Conservation (phyloP, 352 stramenopile genomes). For the Globisporangium polare region DNA sequence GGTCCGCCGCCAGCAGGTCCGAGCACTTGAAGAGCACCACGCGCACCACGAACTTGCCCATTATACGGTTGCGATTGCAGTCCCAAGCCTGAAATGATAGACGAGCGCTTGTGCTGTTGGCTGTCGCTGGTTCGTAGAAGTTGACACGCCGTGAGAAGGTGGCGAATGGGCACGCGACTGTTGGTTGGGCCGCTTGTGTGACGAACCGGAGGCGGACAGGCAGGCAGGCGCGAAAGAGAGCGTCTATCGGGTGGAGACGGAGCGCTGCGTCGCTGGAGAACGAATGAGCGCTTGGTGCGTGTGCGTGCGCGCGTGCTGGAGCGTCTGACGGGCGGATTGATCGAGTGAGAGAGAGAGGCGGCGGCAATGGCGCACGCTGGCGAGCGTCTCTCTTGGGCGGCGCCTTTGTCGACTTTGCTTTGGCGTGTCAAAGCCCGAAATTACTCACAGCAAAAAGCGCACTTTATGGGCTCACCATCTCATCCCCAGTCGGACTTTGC, state of each 20-base stretch:
- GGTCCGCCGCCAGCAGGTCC: conserved; percentile 46
- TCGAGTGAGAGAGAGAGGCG: too few species aligned
- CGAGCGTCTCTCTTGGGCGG: too few species aligned
- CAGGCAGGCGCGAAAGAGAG: background rate
- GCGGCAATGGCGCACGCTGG: too few species aligned
- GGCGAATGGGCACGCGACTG: background rate
- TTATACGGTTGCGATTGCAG: background rate
- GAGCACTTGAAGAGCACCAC: conserved; percentile 67
- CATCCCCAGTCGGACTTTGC: too few species aligned
- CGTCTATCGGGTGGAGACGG: background rate
- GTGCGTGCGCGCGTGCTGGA: background rate
- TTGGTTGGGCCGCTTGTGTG: background rate
- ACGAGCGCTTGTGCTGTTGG: background rate
- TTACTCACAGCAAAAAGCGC: too few species aligned
- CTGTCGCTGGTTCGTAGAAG: background rate
- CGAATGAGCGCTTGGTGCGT: too few species aligned
- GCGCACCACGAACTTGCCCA: conserved; percentile 42
- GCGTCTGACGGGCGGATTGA: too few species aligned
- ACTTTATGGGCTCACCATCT: too few species aligned
- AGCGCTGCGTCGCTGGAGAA: background rate
- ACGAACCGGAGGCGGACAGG: background rate
- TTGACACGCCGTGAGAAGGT: background rate
- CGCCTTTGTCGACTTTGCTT: background rate
- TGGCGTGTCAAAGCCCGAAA: background rate
- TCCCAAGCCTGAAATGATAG: background rate